Conservation (phyloP, 1,284 basidiomycete genomes). For the Papiliotrema fonsecae region DNA sequence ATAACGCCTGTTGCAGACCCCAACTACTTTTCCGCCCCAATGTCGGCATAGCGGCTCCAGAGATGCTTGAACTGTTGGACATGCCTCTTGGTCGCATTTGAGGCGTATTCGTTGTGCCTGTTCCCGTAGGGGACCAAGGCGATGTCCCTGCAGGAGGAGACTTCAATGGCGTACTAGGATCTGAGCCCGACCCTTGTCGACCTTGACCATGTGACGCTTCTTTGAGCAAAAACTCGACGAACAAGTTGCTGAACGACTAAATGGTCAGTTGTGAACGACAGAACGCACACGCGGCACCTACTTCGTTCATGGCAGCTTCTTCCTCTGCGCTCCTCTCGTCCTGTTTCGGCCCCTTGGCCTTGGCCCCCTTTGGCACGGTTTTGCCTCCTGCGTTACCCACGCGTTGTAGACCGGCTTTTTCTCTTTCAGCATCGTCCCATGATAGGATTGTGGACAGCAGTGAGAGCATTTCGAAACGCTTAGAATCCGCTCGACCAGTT, state of each 20-base stretch:
- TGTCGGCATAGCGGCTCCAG: conserved; percentile 1
- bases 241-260: conserved; percentile 87
- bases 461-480: conserved; percentile 93
- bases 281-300: conserved; percentile 25
- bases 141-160: conserved; percentile 4
- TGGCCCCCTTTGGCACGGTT: conserved; percentile 43
- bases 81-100: conserved; percentile 12
- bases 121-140: conserved; percentile 1
- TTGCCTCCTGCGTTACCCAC: conserved; percentile 38
- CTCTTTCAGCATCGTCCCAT: conserved; percentile 86
- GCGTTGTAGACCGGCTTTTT: conserved; percentile 81
- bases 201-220: conserved; percentile 59
- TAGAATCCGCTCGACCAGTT: conserved; percentile 84
- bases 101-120: conserved; percentile 9
- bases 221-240: conserved; percentile 91
- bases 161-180: conserved; percentile 1
- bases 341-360: conserved; percentile 67
- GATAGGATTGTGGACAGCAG: conserved; percentile 81
- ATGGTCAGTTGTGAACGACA: no score
- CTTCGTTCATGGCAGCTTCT: conserved; percentile 48
- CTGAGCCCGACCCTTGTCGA: neutral
- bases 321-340: conserved; percentile 47
- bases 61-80: conserved; percentile 14
- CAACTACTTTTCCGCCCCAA: conserved; percentile 15
- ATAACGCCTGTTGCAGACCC: conserved; percentile 8